Conservation (phyloP, 2,329 filamentous ascomycete genomes). For the Botrytis galanthina region DNA sequence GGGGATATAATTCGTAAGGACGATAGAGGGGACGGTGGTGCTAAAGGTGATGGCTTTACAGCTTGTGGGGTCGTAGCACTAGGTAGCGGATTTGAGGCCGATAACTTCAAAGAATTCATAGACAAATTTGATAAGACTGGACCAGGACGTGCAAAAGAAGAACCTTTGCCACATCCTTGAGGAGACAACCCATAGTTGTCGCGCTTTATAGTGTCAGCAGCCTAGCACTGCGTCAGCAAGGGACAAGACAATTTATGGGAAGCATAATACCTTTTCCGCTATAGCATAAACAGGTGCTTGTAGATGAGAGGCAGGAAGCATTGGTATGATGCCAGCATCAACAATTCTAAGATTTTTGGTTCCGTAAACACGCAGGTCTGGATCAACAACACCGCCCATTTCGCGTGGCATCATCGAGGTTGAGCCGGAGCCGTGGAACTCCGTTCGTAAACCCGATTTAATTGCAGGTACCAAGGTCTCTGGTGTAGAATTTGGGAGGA, state of each 20-base stretch:
- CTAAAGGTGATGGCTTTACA: background rate
- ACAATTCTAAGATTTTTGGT: constrained; percentile 27
- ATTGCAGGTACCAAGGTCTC: constrained; percentile 29
- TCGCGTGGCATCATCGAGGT: constrained; percentile 30
- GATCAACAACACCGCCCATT: constrained; percentile 29
- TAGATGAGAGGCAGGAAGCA: constrained; percentile 27
- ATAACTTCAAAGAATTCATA: constrained; percentile 8
- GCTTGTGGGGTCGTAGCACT: background rate
- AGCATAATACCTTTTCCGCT: constrained; percentile 33
- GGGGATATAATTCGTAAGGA: background rate
- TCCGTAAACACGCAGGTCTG: constrained; percentile 30
- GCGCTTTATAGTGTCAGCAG: constrained; percentile 33
- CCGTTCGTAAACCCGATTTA: constrained; percentile 27
- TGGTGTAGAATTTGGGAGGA: constrained; percentile 26
- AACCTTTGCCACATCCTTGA: constrained; percentile 21
- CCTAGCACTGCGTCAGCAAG: constrained; percentile 22
- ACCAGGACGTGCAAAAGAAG: constrained; percentile 16
- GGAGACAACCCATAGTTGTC: constrained; percentile 25
- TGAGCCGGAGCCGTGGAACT: constrained; percentile 32
- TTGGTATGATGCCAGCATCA: constrained; percentile 31
- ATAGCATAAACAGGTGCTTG: constrained; percentile 27
- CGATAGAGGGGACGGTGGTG: background rate
- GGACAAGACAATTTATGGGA: constrained; percentile 14
- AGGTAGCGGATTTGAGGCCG: background rate
- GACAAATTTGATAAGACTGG: constrained; percentile 19